Percentiles rank a stretch among this genome's conserved stretches.
Conservation (phyloP, 257 asterid genomes). For the Solanum rostratum region DNA sequence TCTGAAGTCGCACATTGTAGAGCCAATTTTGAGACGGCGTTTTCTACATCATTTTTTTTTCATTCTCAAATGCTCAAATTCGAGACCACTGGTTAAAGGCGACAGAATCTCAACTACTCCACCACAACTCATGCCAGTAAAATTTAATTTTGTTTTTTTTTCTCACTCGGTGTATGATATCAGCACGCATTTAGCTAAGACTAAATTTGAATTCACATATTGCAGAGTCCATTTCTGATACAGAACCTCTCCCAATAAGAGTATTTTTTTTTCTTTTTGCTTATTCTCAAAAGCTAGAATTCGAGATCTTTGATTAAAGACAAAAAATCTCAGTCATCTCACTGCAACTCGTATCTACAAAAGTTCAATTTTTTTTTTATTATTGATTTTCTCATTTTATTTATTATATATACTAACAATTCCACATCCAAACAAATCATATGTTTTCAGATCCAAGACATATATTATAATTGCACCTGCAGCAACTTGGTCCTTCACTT, state of each 20-base stretch:
- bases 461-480: constrained; percentile 9
- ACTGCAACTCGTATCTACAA: background rate
- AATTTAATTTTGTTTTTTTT: too few species aligned
- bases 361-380: background rate
- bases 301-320: rapidly evolving
- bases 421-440: constrained; percentile 17
- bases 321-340: background rate
- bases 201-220: too few species aligned
- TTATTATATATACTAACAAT: background rate
- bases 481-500: background rate
- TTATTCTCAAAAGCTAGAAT: background rate
- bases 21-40: too few species aligned
- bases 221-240: background rate
- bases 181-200: too few species aligned
- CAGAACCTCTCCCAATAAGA: background rate
- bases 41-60: too few species aligned
- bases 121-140: too few species aligned
- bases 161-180: too few species aligned
- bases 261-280: too few species aligned
- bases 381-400: background rate
- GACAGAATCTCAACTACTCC: too few species aligned
- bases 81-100: too few species aligned
- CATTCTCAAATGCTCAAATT: too few species aligned
- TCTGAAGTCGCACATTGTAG: background rate
- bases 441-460: constrained; percentile 26